phyloP scores from a whole-genome alignment of 768 basidiomycete genomes.

The Kwoniella sp. region DNA sequence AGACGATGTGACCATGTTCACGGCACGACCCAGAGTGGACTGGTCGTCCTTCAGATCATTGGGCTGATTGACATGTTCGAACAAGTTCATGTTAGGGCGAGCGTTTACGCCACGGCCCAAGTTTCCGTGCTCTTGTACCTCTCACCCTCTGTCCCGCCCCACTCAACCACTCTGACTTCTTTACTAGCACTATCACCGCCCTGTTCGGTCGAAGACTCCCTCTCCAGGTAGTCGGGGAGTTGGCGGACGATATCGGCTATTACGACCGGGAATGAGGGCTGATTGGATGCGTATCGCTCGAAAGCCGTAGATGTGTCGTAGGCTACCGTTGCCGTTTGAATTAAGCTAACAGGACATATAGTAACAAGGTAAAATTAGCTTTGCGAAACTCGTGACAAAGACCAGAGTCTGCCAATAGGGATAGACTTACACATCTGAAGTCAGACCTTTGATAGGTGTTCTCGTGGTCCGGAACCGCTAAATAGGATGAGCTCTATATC shows the following conservation, averaged over 20 bases:
- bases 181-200: not conserved
- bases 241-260: constrained; percentile 40
- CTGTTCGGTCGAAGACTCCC: constrained; percentile 4
- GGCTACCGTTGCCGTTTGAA: constrained; percentile 69
- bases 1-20: too few species aligned
- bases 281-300: constrained; percentile 65
- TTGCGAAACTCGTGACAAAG: not conserved
- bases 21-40: too few species aligned
- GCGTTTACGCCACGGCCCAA: constrained; percentile 9
- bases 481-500: not conserved
- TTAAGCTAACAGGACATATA: constrained; percentile 66
- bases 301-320: constrained; percentile 63
- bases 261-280: constrained; percentile 52
- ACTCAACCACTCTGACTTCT: constrained; percentile 19
- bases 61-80: too few species aligned
- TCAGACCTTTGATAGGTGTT: constrained; percentile 81
- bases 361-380: not conserved
- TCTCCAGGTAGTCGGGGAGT: constrained; percentile 30
- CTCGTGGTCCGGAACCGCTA: constrained; percentile 72
- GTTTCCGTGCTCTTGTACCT: constrained; percentile 20
- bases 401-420: constrained; percentile 54
- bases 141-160: constrained; percentile 27
- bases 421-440: constrained; percentile 56
- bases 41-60: too few species aligned
- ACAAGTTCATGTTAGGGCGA: too few species aligned